Conservation (phyloP, 2,329 filamentous ascomycete species). For the Microdochium bolleyi region DNA sequence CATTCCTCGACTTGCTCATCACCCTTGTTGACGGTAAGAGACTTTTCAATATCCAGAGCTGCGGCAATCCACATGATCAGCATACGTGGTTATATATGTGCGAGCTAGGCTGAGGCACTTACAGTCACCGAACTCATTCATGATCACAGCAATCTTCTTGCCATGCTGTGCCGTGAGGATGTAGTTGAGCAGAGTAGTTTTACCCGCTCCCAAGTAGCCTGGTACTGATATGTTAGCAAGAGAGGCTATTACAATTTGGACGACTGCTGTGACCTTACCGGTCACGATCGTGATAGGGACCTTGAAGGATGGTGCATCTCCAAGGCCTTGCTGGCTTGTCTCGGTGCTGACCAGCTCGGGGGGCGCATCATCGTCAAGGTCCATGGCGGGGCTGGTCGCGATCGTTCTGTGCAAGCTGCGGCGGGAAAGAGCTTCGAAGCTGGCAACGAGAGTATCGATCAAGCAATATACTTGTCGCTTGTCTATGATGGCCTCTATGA, state of each 20-base stretch:
- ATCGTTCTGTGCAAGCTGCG: no score
- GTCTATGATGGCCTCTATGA: no score
- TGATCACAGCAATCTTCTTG: conserved; percentile 95
- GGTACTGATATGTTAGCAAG: conserved; percentile 3
- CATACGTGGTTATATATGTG: conserved; percentile 2
- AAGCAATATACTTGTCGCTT: no score
- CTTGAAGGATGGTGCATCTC: conserved; percentile 48
- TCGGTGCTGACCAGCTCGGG: conserved; percentile 52
- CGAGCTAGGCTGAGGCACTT: conserved; percentile 21
- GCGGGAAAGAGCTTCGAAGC: no score
- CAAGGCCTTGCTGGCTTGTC: conserved; percentile 19
- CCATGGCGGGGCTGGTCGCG: conserved; percentile 33
- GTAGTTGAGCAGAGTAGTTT: conserved; percentile 92
- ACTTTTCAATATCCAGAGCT: conserved; percentile 94
- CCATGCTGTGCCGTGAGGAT: conserved; percentile 92
- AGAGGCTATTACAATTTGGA: conserved; percentile 2
- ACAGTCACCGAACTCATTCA: conserved; percentile 90
- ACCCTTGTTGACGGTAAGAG: conserved; percentile 80
- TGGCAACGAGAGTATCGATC: no score
- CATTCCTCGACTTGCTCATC: conserved; percentile 84
- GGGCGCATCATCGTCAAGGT: conserved; percentile 59
- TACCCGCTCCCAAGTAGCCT: conserved; percentile 94
- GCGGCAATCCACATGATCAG: conserved; percentile 1
- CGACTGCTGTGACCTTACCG: conserved; percentile 33
- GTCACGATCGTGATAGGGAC: conserved; percentile 84